These are phyloP conservation scores for Hygrophorus pudorinus DNA, from an alignment of 768 basidiomycete genomes.

Conservation along the genomic window DNA sequence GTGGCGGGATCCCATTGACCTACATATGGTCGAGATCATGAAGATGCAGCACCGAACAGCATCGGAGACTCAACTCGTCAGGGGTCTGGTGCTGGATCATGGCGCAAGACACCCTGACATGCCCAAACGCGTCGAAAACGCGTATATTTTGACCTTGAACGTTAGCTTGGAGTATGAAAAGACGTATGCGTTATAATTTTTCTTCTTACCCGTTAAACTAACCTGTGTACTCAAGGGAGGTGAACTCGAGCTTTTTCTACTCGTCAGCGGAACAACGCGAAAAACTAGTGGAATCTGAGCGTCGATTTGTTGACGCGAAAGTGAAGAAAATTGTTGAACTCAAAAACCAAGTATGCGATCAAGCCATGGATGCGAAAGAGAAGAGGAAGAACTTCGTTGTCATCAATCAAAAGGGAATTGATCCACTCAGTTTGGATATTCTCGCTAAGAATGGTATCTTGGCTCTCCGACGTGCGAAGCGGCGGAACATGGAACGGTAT, in stretches of 20 bases:
- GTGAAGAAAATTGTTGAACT: slow-evolving; percentile 94
- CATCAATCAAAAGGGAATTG: slow-evolving; percentile 99
- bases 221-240: slow-evolving; percentile 55
- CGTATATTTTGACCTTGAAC: slow-evolving; percentile 89
- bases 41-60: slow-evolving; percentile 99
- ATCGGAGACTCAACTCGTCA: slow-evolving; percentile 91
- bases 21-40: slow-evolving; percentile 99
- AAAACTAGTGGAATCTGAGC: slow-evolving; percentile 96
- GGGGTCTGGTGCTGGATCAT: slow-evolving; percentile 94
- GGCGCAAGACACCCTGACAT: slow-evolving; percentile 98
- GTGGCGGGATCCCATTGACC: slow-evolving; percentile 85
- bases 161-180: slow-evolving; percentile 99
- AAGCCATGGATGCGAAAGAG: slow-evolving; percentile 73
- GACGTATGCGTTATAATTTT: slow-evolving; percentile 68
- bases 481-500: slow-evolving; percentile 97
- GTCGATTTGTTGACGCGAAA: slow-evolving; percentile 87
- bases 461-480: slow-evolving; percentile 88
- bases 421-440: slow-evolving; percentile 92
- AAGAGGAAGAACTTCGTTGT: slow-evolving; percentile 84
- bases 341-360: slow-evolving; percentile 94
- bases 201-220: slow-evolving; percentile 8
- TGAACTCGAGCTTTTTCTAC: slow-evolving; percentile 99
- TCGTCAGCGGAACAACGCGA: slow-evolving; percentile 97
- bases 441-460: slow-evolving; percentile 95
- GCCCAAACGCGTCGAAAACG: slow-evolving; percentile 97